Base-by-base conservation (phyloP, 176 grass and related monocot genomes). In the Avena insularis region DNA sequence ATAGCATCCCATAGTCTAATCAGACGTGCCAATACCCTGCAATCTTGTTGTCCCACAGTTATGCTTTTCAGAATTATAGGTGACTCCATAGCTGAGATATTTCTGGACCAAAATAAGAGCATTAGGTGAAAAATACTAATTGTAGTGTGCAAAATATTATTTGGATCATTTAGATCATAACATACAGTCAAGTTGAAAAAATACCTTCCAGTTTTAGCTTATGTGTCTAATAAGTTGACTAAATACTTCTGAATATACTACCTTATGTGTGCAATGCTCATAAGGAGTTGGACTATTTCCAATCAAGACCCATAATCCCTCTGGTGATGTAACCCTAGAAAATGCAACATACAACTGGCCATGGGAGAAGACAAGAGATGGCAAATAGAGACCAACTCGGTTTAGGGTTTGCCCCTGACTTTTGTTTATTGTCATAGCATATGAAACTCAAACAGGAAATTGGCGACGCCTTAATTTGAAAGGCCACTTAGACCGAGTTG, bases 341-440 rank as follows among this genome's bases (percentile, higher is more conserved):
- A 67, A 67, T 67, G 84, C 84, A n/a, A 80, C 84, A 58, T 86
- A 86, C 4, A 86, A 21, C 58, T 86, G 75, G 4, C 75, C 74
- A 40, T 86, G 75, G 2, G 36, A 66, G 20, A 86, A 86, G 8
- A 80, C 61, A 14, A 19, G 71, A 19, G 33, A 45, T 65, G 71
- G 71, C 1, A 85, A 58, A 16, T 76, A 85, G 1, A 85, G 38
- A 20, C 74, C 72, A 23, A 86, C 67, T 17, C 13, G 3, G 3
- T 69, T 12, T 17, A 19, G 31, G 9, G 65, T 69, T 67, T 67
- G 29, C 5, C 64, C 64, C 0, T 66, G 14, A 16, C 64, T 67
- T 67, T 67, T 33, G 27, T 69, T 69, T 38, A 58, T 23, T 17
- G 75, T 38, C 29, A 69, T 69, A 17, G 65, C 15, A 38, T 38